A percentile compares a stretch with the other conserved stretches of the same genome.
Evolutionary conservation across 805 yeast genomes (phyloP).

Genomic region (Sungouiozyma ichnusensis): DNA sequence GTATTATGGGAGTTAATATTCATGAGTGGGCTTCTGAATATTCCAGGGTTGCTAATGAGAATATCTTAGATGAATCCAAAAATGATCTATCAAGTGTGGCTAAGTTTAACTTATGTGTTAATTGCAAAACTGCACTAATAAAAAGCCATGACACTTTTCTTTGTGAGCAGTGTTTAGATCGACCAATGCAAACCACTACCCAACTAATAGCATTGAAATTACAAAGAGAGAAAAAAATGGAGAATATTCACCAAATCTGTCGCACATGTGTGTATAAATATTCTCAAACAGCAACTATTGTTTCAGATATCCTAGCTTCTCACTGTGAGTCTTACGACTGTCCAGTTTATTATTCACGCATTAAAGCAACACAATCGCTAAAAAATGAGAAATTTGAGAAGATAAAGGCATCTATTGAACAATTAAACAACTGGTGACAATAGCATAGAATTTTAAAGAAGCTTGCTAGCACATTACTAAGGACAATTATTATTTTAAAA

Average conservation of each 20-base stretch:
- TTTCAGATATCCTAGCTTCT: slow-evolving; percentile 22
- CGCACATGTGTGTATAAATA: slow-evolving; percentile 27
- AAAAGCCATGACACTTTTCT: slow-evolving; percentile 14
- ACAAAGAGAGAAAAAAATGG: slow-evolving; percentile 19
- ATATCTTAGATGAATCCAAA: not conserved
- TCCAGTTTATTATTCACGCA: slow-evolving; percentile 45
- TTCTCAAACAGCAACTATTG: slow-evolving; percentile 17
- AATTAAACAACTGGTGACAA: slow-evolving; percentile 15
- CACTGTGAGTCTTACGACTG: slow-evolving; percentile 58
- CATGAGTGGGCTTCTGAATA: slow-evolving; percentile 64
- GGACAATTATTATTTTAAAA: not conserved
- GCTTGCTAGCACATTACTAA: not conserved
- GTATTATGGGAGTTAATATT: slow-evolving; percentile 72
- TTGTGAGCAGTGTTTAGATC: slow-evolving; percentile 28
- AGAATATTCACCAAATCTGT: slow-evolving; percentile 28
- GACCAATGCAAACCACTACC: slow-evolving; percentile 31
- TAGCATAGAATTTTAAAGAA: not conserved
- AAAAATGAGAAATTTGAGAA: slow-evolving; percentile 9
- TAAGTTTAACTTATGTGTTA: slow-evolving; percentile 19
- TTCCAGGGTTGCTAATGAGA: slow-evolving; percentile 32
- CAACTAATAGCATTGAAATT: slow-evolving; percentile 14
- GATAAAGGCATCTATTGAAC: slow-evolving; percentile 6
- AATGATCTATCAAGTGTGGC: slow-evolving; percentile 5
- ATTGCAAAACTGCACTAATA: slow-evolving; percentile 21
- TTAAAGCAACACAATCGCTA: slow-evolving; percentile 31